Evolutionary conservation across 2,329 filamentous ascomycete species (phyloP).

Genomic region (Fusarium goolgardi): DNA sequence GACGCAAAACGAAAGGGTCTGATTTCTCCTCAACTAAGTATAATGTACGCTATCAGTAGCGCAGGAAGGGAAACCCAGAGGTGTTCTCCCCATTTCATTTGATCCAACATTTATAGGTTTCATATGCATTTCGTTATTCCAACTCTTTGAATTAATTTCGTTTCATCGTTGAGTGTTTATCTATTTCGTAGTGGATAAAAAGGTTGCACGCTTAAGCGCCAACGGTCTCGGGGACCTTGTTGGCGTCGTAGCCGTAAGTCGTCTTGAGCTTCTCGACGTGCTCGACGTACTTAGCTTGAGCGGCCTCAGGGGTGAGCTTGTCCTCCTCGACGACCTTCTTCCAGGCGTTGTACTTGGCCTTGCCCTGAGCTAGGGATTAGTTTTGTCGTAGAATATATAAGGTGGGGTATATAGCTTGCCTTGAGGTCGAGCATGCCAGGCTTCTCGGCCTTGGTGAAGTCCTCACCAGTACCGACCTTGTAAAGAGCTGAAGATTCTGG

Average conservation of each 20-base stretch:
- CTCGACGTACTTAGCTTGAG: constrained; percentile 81
- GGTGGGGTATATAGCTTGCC: constrained; percentile 53
- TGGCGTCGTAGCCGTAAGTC: constrained; percentile 73
- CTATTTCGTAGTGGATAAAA: constrained; percentile 10
- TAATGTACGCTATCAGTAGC: constrained; percentile 20
- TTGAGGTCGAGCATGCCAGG: constrained; percentile 79
- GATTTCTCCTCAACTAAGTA: constrained; percentile 34
- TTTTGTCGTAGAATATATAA: neutral
- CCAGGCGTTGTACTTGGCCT: constrained; percentile 85
- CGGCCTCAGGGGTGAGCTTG: constrained; percentile 68
- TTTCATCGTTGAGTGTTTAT: constrained; percentile 22
- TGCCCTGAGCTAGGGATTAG: constrained; percentile 66
- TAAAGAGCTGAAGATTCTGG: constrained; percentile 60
- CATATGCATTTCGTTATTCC: constrained; percentile 22
- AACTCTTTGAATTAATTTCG: constrained; percentile 28
- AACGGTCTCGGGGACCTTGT: constrained; percentile 72
- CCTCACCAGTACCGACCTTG: constrained; percentile 69
- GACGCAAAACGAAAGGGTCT: constrained; percentile 38
- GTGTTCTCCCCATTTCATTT: constrained; percentile 13
- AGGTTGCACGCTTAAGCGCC: constrained; percentile 41
- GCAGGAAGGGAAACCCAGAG: constrained; percentile 16
- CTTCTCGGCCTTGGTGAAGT: constrained; percentile 64
- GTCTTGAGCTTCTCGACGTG: constrained; percentile 78
- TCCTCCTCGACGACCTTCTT: constrained; percentile 74
- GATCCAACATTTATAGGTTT: constrained; percentile 22